Evolutionary conservation across 495 filamentous ascomycete species (phyloP), one percentile per base, ranked within the genome.

Genomic region (Aspergillus carlsbadensis): DNA sequence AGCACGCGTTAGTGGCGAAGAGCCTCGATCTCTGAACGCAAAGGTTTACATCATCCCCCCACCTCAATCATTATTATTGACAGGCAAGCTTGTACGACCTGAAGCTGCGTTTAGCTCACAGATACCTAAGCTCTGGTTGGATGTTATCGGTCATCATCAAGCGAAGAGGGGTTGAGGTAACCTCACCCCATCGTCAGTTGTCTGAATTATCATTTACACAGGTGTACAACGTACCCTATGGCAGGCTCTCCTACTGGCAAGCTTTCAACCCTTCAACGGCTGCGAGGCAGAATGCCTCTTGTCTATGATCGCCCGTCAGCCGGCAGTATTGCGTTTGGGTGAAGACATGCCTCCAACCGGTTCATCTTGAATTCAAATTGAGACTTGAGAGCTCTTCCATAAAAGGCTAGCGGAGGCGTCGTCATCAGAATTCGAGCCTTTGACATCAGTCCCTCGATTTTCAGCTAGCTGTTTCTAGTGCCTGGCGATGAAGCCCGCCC

Each of bases 371-470:
- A 41, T 41, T 41, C 35, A 37, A 37, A 37, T 18, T 17, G n/a
- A n/a, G 3, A 41, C 11, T 43, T 18, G 46, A 20, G 37, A 43
- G 42, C 47, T 47, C 29, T 56, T 44, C 55, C 56, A 26, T 22
- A 64, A 46, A 6, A 31, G 34, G 40, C 37, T 62, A 65, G 62
- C 43, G 39, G 29, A 35, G 59, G 51, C 50, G 58, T 65, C 56
- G 59, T 65, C 48, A 59, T 59, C 59, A 17, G 44, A 52, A 52
- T 43, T 50, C 26, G 26, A 29, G 26, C 26, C 26, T 29, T 29
- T 8, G 26, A 29, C 26, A 8, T 3, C 26, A 3, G 3, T 29
- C 45, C 40, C 49, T 46, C 35, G 20, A 17, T 13, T 50, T 29
- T 40, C 20, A 52, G 36, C 54, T 61, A 58, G 58, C 53, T 64